Evolutionary conservation across 2,329 filamentous ascomycete species (phyloP), one percentile per base, ranked within the genome.

Genomic region (Aspergillus fijiensis): DNA sequence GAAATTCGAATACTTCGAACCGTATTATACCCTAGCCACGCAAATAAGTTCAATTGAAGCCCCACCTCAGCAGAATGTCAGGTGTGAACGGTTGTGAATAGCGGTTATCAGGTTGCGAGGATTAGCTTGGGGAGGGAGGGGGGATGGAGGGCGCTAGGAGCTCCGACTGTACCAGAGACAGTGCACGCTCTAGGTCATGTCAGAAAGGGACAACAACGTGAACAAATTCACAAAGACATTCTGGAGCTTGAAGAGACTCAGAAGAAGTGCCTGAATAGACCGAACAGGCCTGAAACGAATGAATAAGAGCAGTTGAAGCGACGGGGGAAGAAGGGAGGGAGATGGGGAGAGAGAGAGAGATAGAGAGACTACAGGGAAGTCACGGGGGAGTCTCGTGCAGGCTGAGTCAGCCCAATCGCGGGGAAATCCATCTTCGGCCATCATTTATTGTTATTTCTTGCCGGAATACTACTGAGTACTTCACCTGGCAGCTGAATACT

Each of bases 171-270:
- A 70, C 77, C 79, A 68, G 82, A 68, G 54, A 78, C 74, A 63
- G 79, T 45, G 77, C 31, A 78, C 76, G 25, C 79, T 76, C 55
- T 79, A 76, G 63, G 76, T 79, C 64, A 83, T 75, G 62, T 79
- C 76, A 57, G 73, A 70, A 51, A 77, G 76, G 57, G 77, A 60
- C 49, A 42, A 73, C 48, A 69, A 66, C 50, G 51, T 49, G 11
- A 39, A 55, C 48, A 31, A 51, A 59, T 55, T 70, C 60, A 60
- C 57, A 61, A 61, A 57, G 58, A 57, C 66, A 67, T 71, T 51
- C 50, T 67, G 64, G 33, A 61, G 64, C 57, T 59, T 59, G 19
- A 47, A 48, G 9, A n/a, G 29, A 39, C 6, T 45, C 39, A 45
- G 16, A n/a, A 7, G 5, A 45, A n/a, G 4, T 16, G 39, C 16